Evolutionary conservation across 768 basidiomycete genomes (phyloP).

Genomic region (Dioszegia hungarica): DNA sequence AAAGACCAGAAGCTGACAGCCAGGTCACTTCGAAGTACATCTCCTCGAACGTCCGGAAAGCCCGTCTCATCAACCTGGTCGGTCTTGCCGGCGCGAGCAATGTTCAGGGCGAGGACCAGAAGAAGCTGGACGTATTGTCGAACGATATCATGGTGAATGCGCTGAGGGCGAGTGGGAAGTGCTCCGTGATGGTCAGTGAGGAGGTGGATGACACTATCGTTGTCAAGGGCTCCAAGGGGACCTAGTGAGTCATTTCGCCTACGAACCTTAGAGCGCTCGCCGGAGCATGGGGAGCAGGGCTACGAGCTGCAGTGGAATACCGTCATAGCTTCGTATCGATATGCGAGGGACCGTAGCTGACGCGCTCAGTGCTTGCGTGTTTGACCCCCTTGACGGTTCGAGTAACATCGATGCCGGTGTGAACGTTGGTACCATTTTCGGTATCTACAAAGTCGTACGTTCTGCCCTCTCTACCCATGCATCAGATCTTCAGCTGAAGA

Average conservation of each 20-base stretch:
- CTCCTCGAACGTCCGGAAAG: slow-evolving; percentile 94
- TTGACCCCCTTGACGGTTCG: slow-evolving; percentile 93
- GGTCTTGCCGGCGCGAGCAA: slow-evolving; percentile 95
- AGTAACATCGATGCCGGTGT: slow-evolving; percentile 99
- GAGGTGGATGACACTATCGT: slow-evolving; percentile 54
- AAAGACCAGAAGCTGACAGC: slow-evolving; percentile 11
- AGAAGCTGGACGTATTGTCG: slow-evolving; percentile 94
- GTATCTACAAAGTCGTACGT: slow-evolving; percentile 85
- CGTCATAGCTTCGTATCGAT: too few species aligned
- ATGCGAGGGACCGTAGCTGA: not conserved
- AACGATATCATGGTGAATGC: slow-evolving; percentile 99
- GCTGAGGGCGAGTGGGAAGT: slow-evolving; percentile 91
- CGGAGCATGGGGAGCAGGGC: too few species aligned
- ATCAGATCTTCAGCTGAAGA: not conserved
- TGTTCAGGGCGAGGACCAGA: slow-evolving; percentile 97
- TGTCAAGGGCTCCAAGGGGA: slow-evolving; percentile 33
- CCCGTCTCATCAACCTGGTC: slow-evolving; percentile 95
- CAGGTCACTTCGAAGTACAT: slow-evolving; percentile 64
- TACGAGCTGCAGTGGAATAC: too few species aligned
- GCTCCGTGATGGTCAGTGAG: slow-evolving; percentile 92
- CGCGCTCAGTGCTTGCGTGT: slow-evolving; percentile 80
- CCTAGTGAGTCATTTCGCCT: slow-evolving; percentile 43
- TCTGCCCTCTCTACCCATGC: too few species aligned
- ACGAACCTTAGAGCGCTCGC: too few species aligned
- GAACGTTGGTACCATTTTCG: slow-evolving; percentile 84